phyloP scores from a whole-genome alignment of 495 filamentous ascomycete genomes.

The Aspergillus ellipticus region DNA sequence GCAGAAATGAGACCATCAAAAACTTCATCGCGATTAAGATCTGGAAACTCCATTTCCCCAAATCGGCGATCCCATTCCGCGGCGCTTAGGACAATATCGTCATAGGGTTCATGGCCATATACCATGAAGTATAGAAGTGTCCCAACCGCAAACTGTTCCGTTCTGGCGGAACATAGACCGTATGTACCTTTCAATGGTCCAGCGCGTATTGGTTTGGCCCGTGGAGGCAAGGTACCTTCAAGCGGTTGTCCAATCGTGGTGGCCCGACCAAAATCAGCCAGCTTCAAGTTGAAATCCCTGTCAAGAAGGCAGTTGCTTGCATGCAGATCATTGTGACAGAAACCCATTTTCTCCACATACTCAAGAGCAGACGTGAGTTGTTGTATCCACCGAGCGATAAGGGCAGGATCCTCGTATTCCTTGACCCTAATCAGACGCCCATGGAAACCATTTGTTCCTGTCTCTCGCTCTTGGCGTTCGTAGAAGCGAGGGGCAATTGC shows the following conservation, averaged over 20 bases:
- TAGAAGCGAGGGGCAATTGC: slow-evolving; percentile 18
- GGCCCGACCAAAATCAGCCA: slow-evolving; percentile 22
- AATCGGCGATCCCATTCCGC: slow-evolving; percentile 23
- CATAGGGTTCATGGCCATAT: slow-evolving; percentile 30
- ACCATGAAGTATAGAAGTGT: slow-evolving; percentile 28
- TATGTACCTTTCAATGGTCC: slow-evolving; percentile 21
- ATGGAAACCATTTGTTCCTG: slow-evolving; percentile 14
- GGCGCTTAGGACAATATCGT: slow-evolving; percentile 20
- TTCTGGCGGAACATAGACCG: slow-evolving; percentile 23
- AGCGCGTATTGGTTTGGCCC: slow-evolving; percentile 17
- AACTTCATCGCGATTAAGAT: slow-evolving; percentile 20
- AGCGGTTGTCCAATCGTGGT: slow-evolving; percentile 22
- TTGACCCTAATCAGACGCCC: slow-evolving; percentile 18
- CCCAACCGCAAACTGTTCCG: slow-evolving; percentile 29
- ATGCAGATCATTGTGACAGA: slow-evolving; percentile 21
- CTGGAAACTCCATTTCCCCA: slow-evolving; percentile 21
- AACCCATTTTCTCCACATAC: slow-evolving; percentile 19
- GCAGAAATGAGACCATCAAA: slow-evolving; percentile 22
- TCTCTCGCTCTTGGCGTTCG: slow-evolving; percentile 22
- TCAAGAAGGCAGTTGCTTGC: slow-evolving; percentile 22
- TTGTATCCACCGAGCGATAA: slow-evolving; percentile 21
- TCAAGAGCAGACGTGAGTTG: slow-evolving; percentile 21
- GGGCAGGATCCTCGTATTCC: slow-evolving; percentile 20
- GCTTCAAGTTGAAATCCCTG: slow-evolving; percentile 21
- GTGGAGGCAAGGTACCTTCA: slow-evolving; percentile 18